A percentile compares a stretch with the other conserved stretches of the same genome.
Conservation (phyloP, 2,329 filamentous ascomycete genomes). For the Pyricularia pennisetigena region DNA sequence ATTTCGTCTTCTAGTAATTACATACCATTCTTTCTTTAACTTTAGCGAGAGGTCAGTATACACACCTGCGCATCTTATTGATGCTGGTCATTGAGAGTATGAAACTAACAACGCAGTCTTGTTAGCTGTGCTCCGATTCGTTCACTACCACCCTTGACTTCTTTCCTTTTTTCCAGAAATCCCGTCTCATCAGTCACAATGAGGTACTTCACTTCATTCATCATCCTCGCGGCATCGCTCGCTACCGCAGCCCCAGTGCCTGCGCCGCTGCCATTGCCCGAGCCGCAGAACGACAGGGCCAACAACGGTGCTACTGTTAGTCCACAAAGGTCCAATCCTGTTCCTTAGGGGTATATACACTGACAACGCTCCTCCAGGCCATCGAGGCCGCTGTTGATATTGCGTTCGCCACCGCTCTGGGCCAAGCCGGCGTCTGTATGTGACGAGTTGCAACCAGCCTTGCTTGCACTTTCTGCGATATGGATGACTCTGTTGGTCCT, state of each 20-base stretch:
- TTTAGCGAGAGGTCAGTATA: neutral
- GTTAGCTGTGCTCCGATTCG: slow-evolving; percentile 4
- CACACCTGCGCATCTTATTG: neutral
- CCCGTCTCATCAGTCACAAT: neutral
- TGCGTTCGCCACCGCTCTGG: slow-evolving; percentile 1
- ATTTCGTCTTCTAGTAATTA: neutral
- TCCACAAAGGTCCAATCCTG: neutral
- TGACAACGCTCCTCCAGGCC: neutral
- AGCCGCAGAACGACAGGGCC: slow-evolving; percentile 4
- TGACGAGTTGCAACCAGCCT: neutral
- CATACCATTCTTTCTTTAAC: neutral
- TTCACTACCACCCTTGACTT: neutral
- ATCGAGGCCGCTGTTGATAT: slow-evolving; percentile 3
- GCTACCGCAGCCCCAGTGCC: neutral
- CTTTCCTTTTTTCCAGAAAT: neutral
- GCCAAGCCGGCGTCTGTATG: slow-evolving; percentile 2
- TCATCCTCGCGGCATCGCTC: slow-evolving; percentile 2
- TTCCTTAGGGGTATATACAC: neutral
- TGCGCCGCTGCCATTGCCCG: neutral
- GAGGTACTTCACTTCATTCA: slow-evolving; percentile 1
- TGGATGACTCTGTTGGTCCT: neutral
- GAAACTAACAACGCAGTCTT: neutral
- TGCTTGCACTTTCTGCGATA: neutral
- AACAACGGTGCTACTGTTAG: slow-evolving; percentile 5
- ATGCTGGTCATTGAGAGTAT: neutral